phyloP scores from a whole-genome alignment of 345 rosid genomes.

The Corymbia maculata region DNA sequence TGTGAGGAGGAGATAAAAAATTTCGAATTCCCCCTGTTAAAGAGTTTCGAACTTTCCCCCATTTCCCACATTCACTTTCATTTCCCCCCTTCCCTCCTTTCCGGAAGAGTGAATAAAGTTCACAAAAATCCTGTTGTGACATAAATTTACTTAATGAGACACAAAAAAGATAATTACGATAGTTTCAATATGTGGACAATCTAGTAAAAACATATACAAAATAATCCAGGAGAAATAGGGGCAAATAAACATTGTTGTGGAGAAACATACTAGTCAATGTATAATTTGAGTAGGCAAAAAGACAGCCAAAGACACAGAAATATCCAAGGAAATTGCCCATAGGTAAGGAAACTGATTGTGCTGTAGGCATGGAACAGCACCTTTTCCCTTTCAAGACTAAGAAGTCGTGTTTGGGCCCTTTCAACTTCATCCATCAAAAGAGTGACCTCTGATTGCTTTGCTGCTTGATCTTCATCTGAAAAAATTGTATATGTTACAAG shows the following conservation, averaged over 20 bases:
- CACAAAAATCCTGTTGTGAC: not conserved
- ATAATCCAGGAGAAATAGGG: not conserved
- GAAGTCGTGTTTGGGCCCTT: slow-evolving; percentile 92
- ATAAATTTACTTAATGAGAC: not conserved
- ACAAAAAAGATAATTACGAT: not conserved
- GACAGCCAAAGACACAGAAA: not conserved
- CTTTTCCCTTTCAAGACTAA: slow-evolving; percentile 96
- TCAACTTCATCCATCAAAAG: slow-evolving; percentile 99
- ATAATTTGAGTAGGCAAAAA: not conserved
- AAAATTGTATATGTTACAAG: not conserved
- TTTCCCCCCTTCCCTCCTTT: not conserved
- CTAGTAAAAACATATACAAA: not conserved
- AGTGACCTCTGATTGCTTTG: slow-evolving; percentile 89
- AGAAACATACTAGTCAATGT: not conserved
- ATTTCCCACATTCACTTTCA: not conserved
- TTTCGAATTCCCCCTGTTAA: not conserved
- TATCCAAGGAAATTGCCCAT: not conserved
- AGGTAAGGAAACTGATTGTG: not conserved
- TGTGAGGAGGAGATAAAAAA: not conserved
- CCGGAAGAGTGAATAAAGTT: not conserved
- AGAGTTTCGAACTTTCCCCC: not conserved
- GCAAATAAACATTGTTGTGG: not conserved
- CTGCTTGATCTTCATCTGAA: slow-evolving; percentile 87
- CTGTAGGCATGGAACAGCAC: slow-evolving; percentile 15
- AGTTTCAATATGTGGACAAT: not conserved